These are phyloP conservation scores for Linum tenue DNA, from an alignment of 345 rosid species.

Conservation along the genomic window DNA sequence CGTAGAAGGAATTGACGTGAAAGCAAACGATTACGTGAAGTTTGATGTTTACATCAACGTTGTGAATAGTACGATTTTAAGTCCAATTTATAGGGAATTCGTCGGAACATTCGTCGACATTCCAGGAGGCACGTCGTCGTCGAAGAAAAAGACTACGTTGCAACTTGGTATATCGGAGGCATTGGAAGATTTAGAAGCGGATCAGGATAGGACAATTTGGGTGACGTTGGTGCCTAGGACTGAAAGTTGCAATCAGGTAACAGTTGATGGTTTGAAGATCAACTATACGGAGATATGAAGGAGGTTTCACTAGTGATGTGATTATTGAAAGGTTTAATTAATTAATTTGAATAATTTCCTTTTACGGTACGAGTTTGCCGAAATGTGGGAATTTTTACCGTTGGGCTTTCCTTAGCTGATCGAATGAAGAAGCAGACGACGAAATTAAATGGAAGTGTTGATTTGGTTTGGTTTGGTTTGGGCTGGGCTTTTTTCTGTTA, in stretches of 20 bases:
- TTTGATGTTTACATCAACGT: background rate
- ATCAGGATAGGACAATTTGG: background rate
- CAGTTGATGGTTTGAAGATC: background rate
- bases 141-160: background rate
- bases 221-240: background rate
- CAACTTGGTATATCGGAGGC: background rate
- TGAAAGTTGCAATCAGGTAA: background rate
- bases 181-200: background rate
- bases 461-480: too few species aligned
- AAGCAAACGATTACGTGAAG: background rate
- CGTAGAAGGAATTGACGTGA: background rate
- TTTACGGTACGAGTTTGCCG: too few species aligned
- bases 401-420: too few species aligned
- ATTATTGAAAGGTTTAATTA: too few species aligned
- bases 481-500: too few species aligned
- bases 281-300: background rate
- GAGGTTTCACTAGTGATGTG: too few species aligned
- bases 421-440: too few species aligned
- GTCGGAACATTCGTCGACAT: background rate
- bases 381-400: too few species aligned
- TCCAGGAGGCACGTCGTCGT: background rate
- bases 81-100: background rate
- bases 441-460: too few species aligned
- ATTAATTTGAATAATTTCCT: too few species aligned
- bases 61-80: background rate